Evolutionary conservation across 768 basidiomycete species (phyloP), one percentile per base, ranked within the genome.

Genomic region (Termitomyces sp.): DNA sequence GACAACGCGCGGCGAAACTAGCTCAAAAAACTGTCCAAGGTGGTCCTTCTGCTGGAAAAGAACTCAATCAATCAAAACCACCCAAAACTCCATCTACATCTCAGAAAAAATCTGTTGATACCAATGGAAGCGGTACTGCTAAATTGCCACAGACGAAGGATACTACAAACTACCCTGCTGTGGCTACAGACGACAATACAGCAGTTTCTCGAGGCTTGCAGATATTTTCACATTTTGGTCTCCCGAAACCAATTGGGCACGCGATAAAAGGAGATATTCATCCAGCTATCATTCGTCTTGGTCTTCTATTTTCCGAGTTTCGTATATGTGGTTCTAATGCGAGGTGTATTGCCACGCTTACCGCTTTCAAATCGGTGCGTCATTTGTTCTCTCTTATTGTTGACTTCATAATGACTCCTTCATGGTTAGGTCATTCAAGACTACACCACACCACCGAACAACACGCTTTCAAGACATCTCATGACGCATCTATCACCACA

Each of bases 321-420:
- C 88, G 87, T 71, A 89, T 98, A 63, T 87, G 88, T 51, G 97
- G 97, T 8, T 91, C 95, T 14, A 98, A 99, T 72, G 96, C 97
- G 6, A 80, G 97, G 60, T 95, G 94, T 67, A 95, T 98, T 48
- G 94, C 93, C 5, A 93, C 93, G 64, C 76, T 98, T 63, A 86
- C 84, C 40, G 90, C 91, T 7, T 95, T 99, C 77, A 94, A 96
- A 75, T 88, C 87, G 55, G 96, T 97, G 67, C 35, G 87, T 74
- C 52, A 70, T 52, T 58, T 48, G 32, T 57, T 50, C 49, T 58
- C 30, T 26, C 14, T 60, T 32, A 63, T 47, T 16, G 30, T 12
- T 41, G 30, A 56, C 23, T 8, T 32, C 32, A 32, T 32, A 30
- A 12, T 40, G 66, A 59, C 55, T 52, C 60, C 8, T 38, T 38